Conservation (phyloP, 331 rosid genomes). For the Saraca asoca region DNA sequence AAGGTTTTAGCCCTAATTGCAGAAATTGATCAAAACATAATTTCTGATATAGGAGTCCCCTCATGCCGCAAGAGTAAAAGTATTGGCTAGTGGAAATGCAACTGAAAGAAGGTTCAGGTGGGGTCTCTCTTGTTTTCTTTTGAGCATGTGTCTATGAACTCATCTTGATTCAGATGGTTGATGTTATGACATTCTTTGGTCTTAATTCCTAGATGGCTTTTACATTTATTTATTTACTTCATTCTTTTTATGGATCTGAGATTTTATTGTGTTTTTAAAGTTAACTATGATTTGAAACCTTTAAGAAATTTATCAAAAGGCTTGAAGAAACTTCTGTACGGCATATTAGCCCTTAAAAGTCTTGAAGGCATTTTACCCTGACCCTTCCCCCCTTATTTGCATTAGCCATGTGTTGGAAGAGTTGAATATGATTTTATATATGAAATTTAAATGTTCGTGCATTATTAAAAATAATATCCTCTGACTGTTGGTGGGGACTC, state of each 20-base stretch:
- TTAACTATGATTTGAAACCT: too few species aligned
- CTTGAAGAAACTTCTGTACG: too few species aligned
- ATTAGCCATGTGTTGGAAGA: background rate
- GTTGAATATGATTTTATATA: slow-evolving; percentile 15
- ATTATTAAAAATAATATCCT: slow-evolving; percentile 6
- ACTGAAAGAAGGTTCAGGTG: slow-evolving; percentile 99
- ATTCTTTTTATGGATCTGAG: too few species aligned
- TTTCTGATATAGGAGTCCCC: slow-evolving; percentile 80
- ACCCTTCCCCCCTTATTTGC: background rate
- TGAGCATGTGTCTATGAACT: background rate
- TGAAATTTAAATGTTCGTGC: slow-evolving; percentile 8
- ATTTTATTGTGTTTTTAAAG: too few species aligned
- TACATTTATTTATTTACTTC: too few species aligned
- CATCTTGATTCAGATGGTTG: slow-evolving; percentile 27
- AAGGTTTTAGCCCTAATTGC: background rate
- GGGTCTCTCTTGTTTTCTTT: slow-evolving; percentile 9
- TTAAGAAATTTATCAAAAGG: too few species aligned
- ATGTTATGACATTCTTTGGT: background rate
- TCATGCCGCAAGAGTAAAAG: slow-evolving; percentile 98
- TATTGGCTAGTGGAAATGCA: slow-evolving; percentile 95
- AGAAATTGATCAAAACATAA: slow-evolving; percentile 31
- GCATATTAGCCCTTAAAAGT: too few species aligned
- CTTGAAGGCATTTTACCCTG: too few species aligned
- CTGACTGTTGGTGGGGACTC: slow-evolving; percentile 33
- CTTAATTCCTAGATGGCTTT: too few species aligned